These are phyloP conservation scores for Citrus hindsii DNA, from an alignment of 345 rosid species.

Conservation along the genomic window DNA sequence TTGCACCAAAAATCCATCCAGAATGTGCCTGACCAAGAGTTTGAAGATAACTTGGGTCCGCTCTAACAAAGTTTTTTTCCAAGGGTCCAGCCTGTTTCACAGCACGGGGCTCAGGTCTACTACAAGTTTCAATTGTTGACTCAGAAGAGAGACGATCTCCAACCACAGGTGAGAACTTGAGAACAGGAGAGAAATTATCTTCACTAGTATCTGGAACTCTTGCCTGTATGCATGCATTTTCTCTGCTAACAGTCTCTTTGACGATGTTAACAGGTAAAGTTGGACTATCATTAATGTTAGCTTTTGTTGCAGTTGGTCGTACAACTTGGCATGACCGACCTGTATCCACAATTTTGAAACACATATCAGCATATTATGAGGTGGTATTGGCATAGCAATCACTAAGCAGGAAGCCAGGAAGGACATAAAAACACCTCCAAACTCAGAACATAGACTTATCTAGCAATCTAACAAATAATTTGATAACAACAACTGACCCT, in stretches of 20 bases:
- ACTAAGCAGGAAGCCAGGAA: neutral
- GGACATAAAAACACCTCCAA: neutral
- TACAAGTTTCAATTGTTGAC: neutral
- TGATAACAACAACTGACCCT: neutral
- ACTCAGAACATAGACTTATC: neutral
- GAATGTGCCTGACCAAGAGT: constrained; percentile 39
- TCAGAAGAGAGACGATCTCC: constrained; percentile 2
- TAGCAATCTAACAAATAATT: too few relatives aligned
- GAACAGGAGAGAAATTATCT: constrained; percentile 4
- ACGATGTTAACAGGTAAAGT: neutral
- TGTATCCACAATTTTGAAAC: neutral
- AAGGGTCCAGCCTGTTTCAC: constrained; percentile 3
- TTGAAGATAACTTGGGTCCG: constrained; percentile 32
- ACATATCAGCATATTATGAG: neutral
- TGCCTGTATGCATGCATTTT: neutral
- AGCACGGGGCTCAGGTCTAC: neutral
- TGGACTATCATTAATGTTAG: neutral
- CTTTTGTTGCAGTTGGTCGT: neutral
- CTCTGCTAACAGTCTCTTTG: constrained; percentile 6
- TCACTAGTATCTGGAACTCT: neutral
- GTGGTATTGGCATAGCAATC: neutral
- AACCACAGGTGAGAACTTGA: constrained; percentile 2
- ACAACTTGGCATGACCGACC: neutral
- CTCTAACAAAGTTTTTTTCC: constrained; percentile 26
- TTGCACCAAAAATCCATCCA: constrained; percentile 38